Evolutionary conservation across 1,139 yeast genomes (phyloP), one percentile per base, ranked within the genome.

Genomic region (Scheffersomyces parashehatae): DNA sequence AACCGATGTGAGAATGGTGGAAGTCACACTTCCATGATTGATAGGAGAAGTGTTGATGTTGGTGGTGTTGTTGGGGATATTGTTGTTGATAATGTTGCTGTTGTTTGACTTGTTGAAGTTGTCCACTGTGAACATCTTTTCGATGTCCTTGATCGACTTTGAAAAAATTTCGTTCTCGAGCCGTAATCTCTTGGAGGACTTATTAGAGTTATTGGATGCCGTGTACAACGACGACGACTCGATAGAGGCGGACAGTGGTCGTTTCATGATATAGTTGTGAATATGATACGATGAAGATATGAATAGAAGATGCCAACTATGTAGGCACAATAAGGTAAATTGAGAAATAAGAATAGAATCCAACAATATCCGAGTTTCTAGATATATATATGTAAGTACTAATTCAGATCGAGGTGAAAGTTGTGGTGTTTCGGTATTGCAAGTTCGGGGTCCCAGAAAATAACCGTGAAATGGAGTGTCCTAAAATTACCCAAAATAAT

Each of bases 141-240:
- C 67, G 29, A 65, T 63, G 42, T 64, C 69, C 41, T 56, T 53
- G 42, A 65, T 60, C 28, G 66, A 56, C 39, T 60, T 63, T 43
- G 62, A 59, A 42, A 63, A 65, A 36, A 64, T 62, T 46, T 64
- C 68, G 38, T 55, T 51, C 42, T 64, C 69, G 29, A 62, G 50
- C 41, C 50, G 54, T 28, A 61, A 43, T 29, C 69, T 45, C 39
- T 63, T 64, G 43, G 49, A 53, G 2, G 69, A 56, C 44, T 59
- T 55, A 35, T 40, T 43, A 16, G 49, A 48, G 26, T 20, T 20
- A 15, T 31, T 31, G 35, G 35, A 31, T 14, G 35, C 35, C 20
- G 35, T 31, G 35, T 31, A 31, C 35, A 31, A 31, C n/a, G 35
- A 31, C 35, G 35, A 31, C 35, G 35, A 31, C 20, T 31, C 35